Base-by-base conservation (phyloP, 129 eudicot genomes). In the Flaveria brownii region DNA sequence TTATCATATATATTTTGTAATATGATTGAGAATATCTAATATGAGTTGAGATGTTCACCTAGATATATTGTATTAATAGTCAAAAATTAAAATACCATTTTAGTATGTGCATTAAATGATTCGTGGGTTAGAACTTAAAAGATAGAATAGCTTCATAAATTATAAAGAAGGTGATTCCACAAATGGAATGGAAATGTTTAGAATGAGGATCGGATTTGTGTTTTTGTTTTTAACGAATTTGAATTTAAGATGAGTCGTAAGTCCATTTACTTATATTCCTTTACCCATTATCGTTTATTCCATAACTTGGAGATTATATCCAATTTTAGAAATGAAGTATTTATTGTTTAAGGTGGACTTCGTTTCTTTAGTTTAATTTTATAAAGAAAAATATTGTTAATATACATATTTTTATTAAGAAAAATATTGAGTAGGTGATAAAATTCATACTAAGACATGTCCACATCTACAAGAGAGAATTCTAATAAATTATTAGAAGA, bases 111-210 rank as follows among this genome's bases (percentile, higher is more conserved):
- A 67, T 26, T 26, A 62, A 62, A 5, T 11, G 5, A 8, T 41
- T 42, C 10, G 14, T 18, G 7, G 72, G 52, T 18, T 18, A 18
- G 20, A 67, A 36, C 41, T 5, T 36, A 36, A 36, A 36, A 36
- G 42, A 16, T 9, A 8, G 72, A 67, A 67, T 67, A 67, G 42
- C 45, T 42, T 67, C 71, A 67, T 33, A 39, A 36, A 67, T 67
- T 52, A 67, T 33, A 39, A 36, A 67, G 15, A 15, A 16, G 26
- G 28, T 67, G 51, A 5, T 41, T 67, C 71, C 50, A 67, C 1
- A 5, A 33, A 18, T 67, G 47, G 51, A 20, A 17, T 45, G 25
- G 55, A 46, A 18, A 68, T 45, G 28, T 18, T 8, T 56, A 56
- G 63, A 56, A 56, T 22, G 63, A 56, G 63, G 25, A 56, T 56